Evolutionary conservation across 768 basidiomycete species (phyloP), one percentile per base, ranked within the genome.

Genomic region (Guyanaporus albipodus): DNA sequence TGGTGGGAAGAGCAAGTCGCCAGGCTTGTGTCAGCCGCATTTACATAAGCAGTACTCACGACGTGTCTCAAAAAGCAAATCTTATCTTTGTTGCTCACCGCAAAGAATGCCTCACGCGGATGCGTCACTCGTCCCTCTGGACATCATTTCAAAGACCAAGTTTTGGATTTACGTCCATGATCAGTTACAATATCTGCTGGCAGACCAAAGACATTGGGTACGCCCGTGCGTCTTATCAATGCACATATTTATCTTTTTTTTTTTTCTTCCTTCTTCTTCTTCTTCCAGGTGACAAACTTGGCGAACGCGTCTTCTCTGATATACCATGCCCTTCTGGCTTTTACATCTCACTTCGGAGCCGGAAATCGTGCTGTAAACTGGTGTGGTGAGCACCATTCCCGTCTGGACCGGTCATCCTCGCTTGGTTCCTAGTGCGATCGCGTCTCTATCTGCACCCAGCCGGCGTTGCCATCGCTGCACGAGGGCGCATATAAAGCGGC

Each of bases 91-190:
- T n/a, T 22, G 15, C 38, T 38, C 6, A 18, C 17, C 28, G 23
- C 17, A 23, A 87, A 14, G 29, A 32, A 91, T 91, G 90, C 85
- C 83, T 17, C 91, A 93, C 71, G 89, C 91, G 48, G 91, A 92
- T 61, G 73, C 83, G 10, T 82, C 85, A 1, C 65, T 82, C 14
- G 73, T 94, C 6, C 90, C 88, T n/a, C 54, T 69, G 18, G 75
- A 66, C 71, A 79, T 95, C 49, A 74, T 73, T 42, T 79, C 82
- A 21, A 96, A 93, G 63, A 28, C 72, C 8, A 78, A 84, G 28
- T 92, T 95, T 67, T 95, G 93, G 87, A 66, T 68, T 2, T 85
- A 92, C 67, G 78, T 94, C 22, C 67, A 78, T 50, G 60, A 62
- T 5, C 86, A 91, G 57, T 70, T 95, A 12, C 66, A 70, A 9